Evolutionary conservation across 257 asterid genomes (phyloP), one percentile per base, ranked within the genome.

Genomic region (Fraxinus excelsior): DNA sequence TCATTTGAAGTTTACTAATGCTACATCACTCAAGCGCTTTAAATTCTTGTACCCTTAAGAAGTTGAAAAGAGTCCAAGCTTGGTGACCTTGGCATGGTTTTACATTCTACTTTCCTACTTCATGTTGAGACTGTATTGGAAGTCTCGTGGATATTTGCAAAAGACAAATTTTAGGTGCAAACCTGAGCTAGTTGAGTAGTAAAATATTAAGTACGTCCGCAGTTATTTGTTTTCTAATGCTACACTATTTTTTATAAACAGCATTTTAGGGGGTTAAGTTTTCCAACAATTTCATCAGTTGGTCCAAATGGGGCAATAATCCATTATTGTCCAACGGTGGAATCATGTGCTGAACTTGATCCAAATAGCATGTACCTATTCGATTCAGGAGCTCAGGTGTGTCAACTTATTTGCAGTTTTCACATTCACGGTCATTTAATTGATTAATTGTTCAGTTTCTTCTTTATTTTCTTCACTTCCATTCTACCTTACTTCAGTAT

Each of bases 331-430:
- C 98, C 99, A 11, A 91, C 90, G 74, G 85, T 81, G 65, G 90
- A 89, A 86, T 88, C 93, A 51, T 95, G 99, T 80, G 96, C 97
- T 3, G 99, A 95, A 83, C 94, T 95, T 29, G 92, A 90, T 83
- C 97, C 98, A 71, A 80, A 90, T 80, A 76, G 83, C 49, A 91
- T 95, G 84, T 95, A 93, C 88, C 88, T 95, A 25, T 91, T 85
- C 85, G 99, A 95, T 85, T 95, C 99, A 1, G 99, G 99, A 86
- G 99, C 94, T 25, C 99, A 95, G 99, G 99, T 95, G 69, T 80
- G 75, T 62, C 76, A 35, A 13, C 73, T 40, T 60, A 58, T 29
- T 2, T 74, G 16, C 44, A 70, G 40, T 42, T 51, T 78, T 35
- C 18, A 42, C 51, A 38, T 34, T 73, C 56, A 7, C 1, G 13